Evolutionary conservation across 371 early-diverging fungal species (phyloP), one percentile per base, ranked within the genome.

Genomic region (Quaeritorhiza haematococci): DNA sequence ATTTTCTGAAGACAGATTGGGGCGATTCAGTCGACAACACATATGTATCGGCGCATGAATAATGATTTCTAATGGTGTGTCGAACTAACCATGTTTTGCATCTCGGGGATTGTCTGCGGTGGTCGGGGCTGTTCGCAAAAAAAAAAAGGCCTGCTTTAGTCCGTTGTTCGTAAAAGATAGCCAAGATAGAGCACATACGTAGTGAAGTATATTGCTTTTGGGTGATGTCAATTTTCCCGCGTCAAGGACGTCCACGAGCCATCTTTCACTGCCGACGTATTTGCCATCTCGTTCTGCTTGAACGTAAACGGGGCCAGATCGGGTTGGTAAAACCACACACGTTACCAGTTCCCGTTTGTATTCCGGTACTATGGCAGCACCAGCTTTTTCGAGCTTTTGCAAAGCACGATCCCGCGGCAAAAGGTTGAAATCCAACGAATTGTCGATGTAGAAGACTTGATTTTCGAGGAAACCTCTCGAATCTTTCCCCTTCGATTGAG

Each of bases 271-370:
- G 15, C 72, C 89, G 1, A 91, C 80, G 3, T 72, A 58, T 68
- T 87, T 88, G n/a, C 80, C 73, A 47, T 86, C 81, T 21, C 66
- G 62, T 13, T 75, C 73, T 0, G 88, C 77, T 55, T 69, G 24
- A 15, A 60, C 69, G 56, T 84, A 88, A 5, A 73, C 63, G 6
- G 55, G 29, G 1, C 84, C 77, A 0, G 58, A 49, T 17, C 91
- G 76, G 53, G 78, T 69, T 53, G 77, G 76, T 32, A 83, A 75
- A 29, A 89, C 67, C 28, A 82, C 76, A 23, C 83, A 64, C 17
- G 85, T 83, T 3, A 84, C 79, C 3, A 56, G 48, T 7, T 75
- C 71, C 47, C 67, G 56, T 0, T 58, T 63, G 29, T 64, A 57
- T 2, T 4, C 21, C 3, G 33, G 15, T 3, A 17, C 21, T 4